Evolutionary conservation across 164 flowering plant genomes (phyloP), one percentile per base, ranked within the genome.

Genomic region (Nelumbo lutea): DNA sequence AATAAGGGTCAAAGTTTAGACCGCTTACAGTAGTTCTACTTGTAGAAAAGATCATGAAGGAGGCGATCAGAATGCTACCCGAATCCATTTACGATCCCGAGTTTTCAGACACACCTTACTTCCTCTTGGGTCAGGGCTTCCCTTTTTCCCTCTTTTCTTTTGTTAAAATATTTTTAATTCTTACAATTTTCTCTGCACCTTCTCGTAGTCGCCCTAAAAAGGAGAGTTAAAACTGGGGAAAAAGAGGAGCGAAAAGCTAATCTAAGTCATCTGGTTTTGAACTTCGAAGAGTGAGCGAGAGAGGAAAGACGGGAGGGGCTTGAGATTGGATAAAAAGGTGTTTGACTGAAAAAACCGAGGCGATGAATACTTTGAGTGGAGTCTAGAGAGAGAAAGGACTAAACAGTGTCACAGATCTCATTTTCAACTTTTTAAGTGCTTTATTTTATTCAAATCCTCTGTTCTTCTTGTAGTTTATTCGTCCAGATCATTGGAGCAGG

Each of bases 21-120:
- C 70, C 50, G 64, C 64, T 57, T 5, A 68, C 63, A 68, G 8
- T 68, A 43, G 50, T 68, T 68, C 70, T 68, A 69, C 65, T 65
- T 69, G 48, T 69, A 47, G 46, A 60, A 61, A 69, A 62, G 72
- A 69, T 69, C 65, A 69, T 69, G 72, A 59, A 69, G 61, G 72
- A 69, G 65, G 72, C 72, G 65, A 69, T 69, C 57, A 61, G 13
- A 69, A 66, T 66, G 68, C 1, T 66, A 66, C 59, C 45, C 39
- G 56, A 65, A 65, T 65, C 56, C 56, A 65, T 65, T 65, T 65
- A 65, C 42, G 57, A 4, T 65, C 56, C 57, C 68, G 67, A 64
- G 67, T 70, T 70, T 70, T 62, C 62, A 64, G 68, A 64, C 61
- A 70, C 62, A 55, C 55, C 62, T 55, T 56, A 70, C 73, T 70